Evolutionary conservation across 163 green algal species (phyloP).

Genomic region (Scenedesmus sp.): DNA sequence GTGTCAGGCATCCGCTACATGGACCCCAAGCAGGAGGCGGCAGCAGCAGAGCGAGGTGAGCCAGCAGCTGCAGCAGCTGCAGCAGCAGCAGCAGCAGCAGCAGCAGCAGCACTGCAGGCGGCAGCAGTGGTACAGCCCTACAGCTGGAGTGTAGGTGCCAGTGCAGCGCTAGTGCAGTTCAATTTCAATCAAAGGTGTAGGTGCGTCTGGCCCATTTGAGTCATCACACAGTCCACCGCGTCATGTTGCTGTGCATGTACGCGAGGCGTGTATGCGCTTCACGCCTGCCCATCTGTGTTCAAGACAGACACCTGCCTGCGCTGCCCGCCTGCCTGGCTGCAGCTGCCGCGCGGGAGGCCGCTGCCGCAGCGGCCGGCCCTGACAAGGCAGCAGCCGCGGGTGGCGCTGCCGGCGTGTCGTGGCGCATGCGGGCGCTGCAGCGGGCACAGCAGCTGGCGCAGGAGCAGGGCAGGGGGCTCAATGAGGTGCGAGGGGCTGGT

Average conservation of each 20-base stretch:
- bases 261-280: background rate
- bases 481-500: conserved; percentile 12
- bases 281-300: no score
- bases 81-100: conserved; percentile 3
- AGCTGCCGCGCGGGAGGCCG: conserved; percentile 32
- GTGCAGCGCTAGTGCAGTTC: no score
- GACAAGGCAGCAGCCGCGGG: conserved; percentile 28
- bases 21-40: conserved; percentile 12
- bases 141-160: no score
- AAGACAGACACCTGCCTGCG: background rate
- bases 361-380: conserved; percentile 6
- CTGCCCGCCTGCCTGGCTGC: background rate
- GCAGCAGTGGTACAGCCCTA: no score
- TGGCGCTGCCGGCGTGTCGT: conserved; percentile 87
- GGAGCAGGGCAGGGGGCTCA: conserved; percentile 60
- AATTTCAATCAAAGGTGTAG: no score
- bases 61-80: background rate
- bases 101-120: background rate
- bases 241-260: background rate
- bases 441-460: conserved; percentile 80
- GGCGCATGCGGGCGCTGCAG: conserved; percentile 89
- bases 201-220: no score
- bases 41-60: background rate
- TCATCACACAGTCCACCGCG: no score
- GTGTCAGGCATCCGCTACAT: conserved; percentile 27